These are phyloP conservation scores for Phaeoacremonium minimum DNA, from an alignment of 2,329 filamentous ascomycete genomes.

Conservation along the genomic window DNA sequence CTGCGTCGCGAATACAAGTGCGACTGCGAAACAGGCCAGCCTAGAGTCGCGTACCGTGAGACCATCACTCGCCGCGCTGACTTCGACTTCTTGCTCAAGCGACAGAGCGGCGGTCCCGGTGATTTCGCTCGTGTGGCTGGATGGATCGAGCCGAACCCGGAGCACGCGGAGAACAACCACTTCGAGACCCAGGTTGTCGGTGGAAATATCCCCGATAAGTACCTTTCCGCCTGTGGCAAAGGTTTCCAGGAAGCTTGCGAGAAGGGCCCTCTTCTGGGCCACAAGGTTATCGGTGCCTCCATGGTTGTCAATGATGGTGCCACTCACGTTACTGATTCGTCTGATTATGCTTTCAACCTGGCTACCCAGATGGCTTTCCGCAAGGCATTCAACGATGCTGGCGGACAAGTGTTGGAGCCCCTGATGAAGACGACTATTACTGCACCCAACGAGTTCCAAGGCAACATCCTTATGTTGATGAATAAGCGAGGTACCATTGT, in stretches of 20 bases:
- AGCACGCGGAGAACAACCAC: slow-evolving; percentile 65
- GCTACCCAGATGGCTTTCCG: slow-evolving; percentile 96
- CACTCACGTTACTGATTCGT: slow-evolving; percentile 96
- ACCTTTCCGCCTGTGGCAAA: slow-evolving; percentile 89
- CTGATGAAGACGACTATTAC: slow-evolving; percentile 98
- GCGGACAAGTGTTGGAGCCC: slow-evolving; percentile 84
- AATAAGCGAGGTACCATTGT: slow-evolving; percentile 97
- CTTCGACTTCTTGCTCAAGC: slow-evolving; percentile 92
- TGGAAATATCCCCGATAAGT: slow-evolving; percentile 93
- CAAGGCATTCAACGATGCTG: slow-evolving; percentile 80
- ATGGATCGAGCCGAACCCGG: slow-evolving; percentile 79
- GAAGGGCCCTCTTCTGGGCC: slow-evolving; percentile 86
- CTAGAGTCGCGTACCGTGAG: slow-evolving; percentile 95
- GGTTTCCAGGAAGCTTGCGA: slow-evolving; percentile 81
- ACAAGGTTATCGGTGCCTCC: slow-evolving; percentile 81
- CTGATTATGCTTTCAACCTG: slow-evolving; percentile 91
- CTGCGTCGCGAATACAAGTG: slow-evolving; percentile 96
- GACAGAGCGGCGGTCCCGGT: slow-evolving; percentile 91
- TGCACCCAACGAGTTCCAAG: slow-evolving; percentile 95
- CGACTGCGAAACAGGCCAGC: slow-evolving; percentile 91
- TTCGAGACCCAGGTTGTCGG: slow-evolving; percentile 88
- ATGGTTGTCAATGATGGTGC: slow-evolving; percentile 97
- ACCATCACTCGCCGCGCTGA: slow-evolving; percentile 76
- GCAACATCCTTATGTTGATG: slow-evolving; percentile 87
- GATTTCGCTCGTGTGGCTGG: slow-evolving; percentile 92